Base-by-base conservation (phyloP, 345 rosid genomes). In the Cardamine chenopodiifolia region DNA sequence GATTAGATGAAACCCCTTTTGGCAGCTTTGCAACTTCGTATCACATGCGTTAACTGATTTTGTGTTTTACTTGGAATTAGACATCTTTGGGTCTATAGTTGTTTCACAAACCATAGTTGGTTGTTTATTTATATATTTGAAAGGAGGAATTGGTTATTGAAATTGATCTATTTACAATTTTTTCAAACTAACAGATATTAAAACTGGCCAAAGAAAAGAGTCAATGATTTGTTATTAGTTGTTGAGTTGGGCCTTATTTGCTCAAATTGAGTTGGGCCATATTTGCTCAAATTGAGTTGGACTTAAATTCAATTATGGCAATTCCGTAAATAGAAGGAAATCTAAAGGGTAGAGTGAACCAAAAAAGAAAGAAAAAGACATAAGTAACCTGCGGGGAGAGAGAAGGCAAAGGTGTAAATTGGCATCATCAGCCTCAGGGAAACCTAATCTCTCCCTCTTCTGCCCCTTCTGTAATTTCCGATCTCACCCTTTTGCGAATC, bases 401-500 rank as follows among this genome's bases (percentile, higher is more conserved):
- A 42, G 79, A 53, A 56, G 40, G 25, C 22, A 56, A 62, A 15
- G 54, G 54, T 77, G 68, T 78, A 57, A 81, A 45, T 58, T 68
- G 81, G 71, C 77, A 60, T 82, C 63, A 76, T 74, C 37, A 55
- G 62, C 70, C 77, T 70, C 71, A 11, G 19, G 77, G n/a, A 72
- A 67, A 78, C 81, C 81, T 78, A 72, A 78, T 72, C 71, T 73
- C 73, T 84, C 79, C 89, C 85, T 70, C 88, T 83, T 85, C 84
- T 84, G 84, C 87, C 88, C 87, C 83, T 78, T 78, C 78, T 82
- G 83, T 80, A 83, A 78, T 82, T 81, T 78, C 85, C 80, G 79
- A 80, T 78, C 77, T 65, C 56, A 79, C 85, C 84, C 81, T 75
- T 70, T 26, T 63, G 37, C 58, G 19, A 35, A 22, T 68, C 47